Conservation (phyloP, 192 early-diverging fungal species). For the Coemansia sp. region DNA sequence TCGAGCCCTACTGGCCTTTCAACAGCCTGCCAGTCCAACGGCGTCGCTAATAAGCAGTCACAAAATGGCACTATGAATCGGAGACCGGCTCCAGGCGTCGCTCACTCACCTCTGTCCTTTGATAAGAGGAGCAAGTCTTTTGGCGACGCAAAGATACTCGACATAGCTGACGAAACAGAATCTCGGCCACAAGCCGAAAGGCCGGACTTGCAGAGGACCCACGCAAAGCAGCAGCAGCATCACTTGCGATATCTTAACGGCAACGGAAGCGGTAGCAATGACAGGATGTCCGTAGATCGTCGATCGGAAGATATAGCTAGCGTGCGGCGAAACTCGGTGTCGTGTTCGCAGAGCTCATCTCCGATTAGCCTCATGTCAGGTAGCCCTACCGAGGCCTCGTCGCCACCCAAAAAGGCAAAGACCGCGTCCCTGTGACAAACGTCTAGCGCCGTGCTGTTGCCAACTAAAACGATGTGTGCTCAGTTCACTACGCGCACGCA, state of each 20-base stretch:
- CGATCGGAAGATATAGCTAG: neutral
- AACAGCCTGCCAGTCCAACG: neutral
- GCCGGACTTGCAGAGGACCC: neutral
- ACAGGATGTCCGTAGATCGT: neutral
- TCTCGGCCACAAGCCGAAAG: neutral
- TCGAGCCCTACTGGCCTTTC: slow-evolving; percentile 2
- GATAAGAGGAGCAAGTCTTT: slow-evolving; percentile 3
- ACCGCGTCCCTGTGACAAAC: slow-evolving; percentile 32
- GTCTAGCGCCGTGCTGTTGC: neutral
- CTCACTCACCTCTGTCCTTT: neutral
- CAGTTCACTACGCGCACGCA: neutral
- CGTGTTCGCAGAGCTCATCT: slow-evolving; percentile 19
- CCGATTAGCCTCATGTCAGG: slow-evolving; percentile 8
- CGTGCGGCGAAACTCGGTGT: slow-evolving; percentile 7
- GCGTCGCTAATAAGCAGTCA: neutral
- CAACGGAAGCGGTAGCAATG: slow-evolving; percentile 4
- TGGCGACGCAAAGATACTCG: neutral
- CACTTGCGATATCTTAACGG: slow-evolving; percentile 1
- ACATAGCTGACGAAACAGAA: neutral
- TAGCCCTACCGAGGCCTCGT: slow-evolving; percentile 21
- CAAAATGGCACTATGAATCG: neutral
- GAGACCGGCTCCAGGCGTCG: neutral
- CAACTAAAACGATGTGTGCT: slow-evolving; percentile 1
- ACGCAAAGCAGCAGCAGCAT: slow-evolving; percentile 5
- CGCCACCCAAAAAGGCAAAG: slow-evolving; percentile 52